Evolutionary conservation across 768 basidiomycete species (phyloP).

Genomic region (Candolleomyces efflorescens): DNA sequence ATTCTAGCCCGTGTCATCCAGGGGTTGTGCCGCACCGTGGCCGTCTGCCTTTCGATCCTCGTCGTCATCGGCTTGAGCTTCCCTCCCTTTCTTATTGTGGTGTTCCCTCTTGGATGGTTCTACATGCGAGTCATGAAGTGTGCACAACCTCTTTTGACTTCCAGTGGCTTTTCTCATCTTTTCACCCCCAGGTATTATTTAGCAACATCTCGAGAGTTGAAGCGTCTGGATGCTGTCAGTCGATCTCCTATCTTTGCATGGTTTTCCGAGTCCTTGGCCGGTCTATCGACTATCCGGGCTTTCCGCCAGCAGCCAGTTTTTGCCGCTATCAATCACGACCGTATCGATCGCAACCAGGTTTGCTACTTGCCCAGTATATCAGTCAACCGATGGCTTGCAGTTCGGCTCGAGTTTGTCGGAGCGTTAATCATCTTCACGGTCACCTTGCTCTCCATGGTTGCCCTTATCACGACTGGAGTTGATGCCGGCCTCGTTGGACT

Average conservation of each 20-base stretch:
- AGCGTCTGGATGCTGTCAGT: slow-evolving; percentile 84
- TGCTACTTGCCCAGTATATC: slow-evolving; percentile 69
- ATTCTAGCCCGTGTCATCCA: slow-evolving; percentile 75
- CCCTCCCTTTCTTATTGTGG: slow-evolving; percentile 73
- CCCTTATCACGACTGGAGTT: slow-evolving; percentile 71
- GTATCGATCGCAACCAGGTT: slow-evolving; percentile 84
- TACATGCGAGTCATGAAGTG: slow-evolving; percentile 80
- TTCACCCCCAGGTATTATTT: slow-evolving; percentile 70
- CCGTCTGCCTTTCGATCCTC: slow-evolving; percentile 54
- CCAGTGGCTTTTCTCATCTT: not conserved
- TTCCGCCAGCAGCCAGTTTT: slow-evolving; percentile 72
- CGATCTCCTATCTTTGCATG: slow-evolving; percentile 89
- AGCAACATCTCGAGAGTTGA: slow-evolving; percentile 80
- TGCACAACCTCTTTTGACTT: slow-evolving; percentile 14
- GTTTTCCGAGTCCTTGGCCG: slow-evolving; percentile 75
- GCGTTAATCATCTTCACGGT: slow-evolving; percentile 74
- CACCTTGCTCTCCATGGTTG: slow-evolving; percentile 60
- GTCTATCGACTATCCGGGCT: slow-evolving; percentile 79
- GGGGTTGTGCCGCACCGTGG: slow-evolving; percentile 61
- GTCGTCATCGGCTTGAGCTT: slow-evolving; percentile 78
- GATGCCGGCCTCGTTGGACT: slow-evolving; percentile 88
- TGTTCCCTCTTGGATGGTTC: slow-evolving; percentile 74
- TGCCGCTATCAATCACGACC: slow-evolving; percentile 59
- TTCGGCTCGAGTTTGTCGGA: slow-evolving; percentile 83
- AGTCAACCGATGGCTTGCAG: slow-evolving; percentile 80